Percentiles rank a stretch among this genome's conserved stretches.
Evolutionary conservation across 805 yeast species (phyloP).

Genomic region (Ogataea thermomethanolica): DNA sequence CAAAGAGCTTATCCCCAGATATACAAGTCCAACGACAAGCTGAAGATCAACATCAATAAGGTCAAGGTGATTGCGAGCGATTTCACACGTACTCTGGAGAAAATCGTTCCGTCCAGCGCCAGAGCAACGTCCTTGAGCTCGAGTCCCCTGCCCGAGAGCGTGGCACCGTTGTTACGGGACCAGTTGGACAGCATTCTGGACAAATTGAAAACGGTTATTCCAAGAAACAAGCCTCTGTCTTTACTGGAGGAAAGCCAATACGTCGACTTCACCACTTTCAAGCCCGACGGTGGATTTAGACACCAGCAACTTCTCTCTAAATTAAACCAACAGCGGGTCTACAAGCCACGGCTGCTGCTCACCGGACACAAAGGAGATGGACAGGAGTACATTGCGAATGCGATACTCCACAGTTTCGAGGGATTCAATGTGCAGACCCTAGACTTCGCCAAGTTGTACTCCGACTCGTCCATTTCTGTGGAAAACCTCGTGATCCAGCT

Average conservation of each 20-base stretch:
- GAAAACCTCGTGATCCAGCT: slow-evolving; percentile 82
- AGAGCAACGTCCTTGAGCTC: slow-evolving; percentile 69
- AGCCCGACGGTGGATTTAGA: slow-evolving; percentile 60
- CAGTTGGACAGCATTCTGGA: slow-evolving; percentile 45
- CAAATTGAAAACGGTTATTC: slow-evolving; percentile 57
- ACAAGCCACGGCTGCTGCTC: slow-evolving; percentile 76
- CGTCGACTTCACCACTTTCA: slow-evolving; percentile 45
- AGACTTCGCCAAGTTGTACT: slow-evolving; percentile 72
- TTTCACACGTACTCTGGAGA: slow-evolving; percentile 79
- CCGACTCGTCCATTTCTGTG: slow-evolving; percentile 76
- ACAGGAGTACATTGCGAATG: slow-evolving; percentile 79
- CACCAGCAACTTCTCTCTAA: slow-evolving; percentile 57
- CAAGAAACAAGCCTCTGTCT: slow-evolving; percentile 51
- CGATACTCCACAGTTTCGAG: slow-evolving; percentile 76
- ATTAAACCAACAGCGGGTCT: slow-evolving; percentile 50
- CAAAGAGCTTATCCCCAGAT: slow-evolving; percentile 94
- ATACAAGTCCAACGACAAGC: slow-evolving; percentile 68
- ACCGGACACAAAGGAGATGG: slow-evolving; percentile 79
- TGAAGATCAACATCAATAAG: slow-evolving; percentile 64
- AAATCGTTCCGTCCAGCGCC: slow-evolving; percentile 89
- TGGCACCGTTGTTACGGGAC: slow-evolving; percentile 58
- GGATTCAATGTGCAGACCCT: slow-evolving; percentile 86
- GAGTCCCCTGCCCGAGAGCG: slow-evolving; percentile 72
- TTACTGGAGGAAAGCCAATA: slow-evolving; percentile 68
- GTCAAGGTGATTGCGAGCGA: slow-evolving; percentile 78